Evolutionary conservation across 176 grass and related monocot species (phyloP), one percentile per base, ranked within the genome.

Genomic region (Oryza officinalis): DNA sequence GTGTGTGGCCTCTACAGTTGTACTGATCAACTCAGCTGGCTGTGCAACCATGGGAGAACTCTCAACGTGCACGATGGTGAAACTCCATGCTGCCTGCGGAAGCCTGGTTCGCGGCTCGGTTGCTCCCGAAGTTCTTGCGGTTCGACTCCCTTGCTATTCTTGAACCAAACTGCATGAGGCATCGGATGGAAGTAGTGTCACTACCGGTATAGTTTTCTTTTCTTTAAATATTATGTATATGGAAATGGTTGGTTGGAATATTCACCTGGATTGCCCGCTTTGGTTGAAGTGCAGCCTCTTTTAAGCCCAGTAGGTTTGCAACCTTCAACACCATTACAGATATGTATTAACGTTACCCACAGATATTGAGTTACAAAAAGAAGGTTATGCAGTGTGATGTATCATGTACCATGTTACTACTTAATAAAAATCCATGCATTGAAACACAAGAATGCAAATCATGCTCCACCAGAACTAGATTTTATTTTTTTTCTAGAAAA

Each of bases 61-160:
- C 61, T 78, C 83, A 87, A 27, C 82, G 77, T 25, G 18, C 74
- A 88, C 15, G 66, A 33, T 85, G 66, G 77, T 85, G 71, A 57
- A 98, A 88, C 77, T 89, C 83, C 11, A 93, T 91, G 23, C 96
- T 95, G 22, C 96, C 96, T 17, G 96, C 93, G 3, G 91, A 95
- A 22, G 91, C 93, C 69, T 94, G 93, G 84, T 98, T 98, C 0
- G 96, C 89, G 0, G 96, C 96, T 22, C 93, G 91, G 85, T 95
- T 98, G 81, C 93, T 95, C 77, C 93, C 93, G 0, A 98, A 98
- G 87, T 92, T 93, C 63, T 88, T 92, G 61, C 88, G 89, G 80
- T 98, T 98, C 5, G 93, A 96, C 71, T 95, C 96, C 83, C 91
- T 90, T 35, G 96, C 93, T 80, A 94, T 95, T 79, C 96, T 95